These are phyloP conservation scores for Sugiyamaella valdiviana DNA, from an alignment of 805 yeast genomes.

Conservation along the genomic window DNA sequence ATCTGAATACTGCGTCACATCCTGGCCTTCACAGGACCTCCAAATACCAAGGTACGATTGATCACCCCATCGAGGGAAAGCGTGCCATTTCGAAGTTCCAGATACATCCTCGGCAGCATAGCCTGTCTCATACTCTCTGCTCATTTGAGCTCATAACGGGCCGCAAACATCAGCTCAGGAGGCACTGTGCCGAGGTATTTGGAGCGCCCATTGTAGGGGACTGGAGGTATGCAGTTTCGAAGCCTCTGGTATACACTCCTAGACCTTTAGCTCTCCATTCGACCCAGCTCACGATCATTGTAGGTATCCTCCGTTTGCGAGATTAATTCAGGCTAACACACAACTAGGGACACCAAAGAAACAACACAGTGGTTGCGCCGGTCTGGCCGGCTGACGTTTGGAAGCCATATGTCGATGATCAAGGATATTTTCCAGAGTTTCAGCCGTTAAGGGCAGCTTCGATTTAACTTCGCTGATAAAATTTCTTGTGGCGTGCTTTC, in stretches of 20 bases:
- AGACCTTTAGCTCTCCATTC: conserved; percentile 14
- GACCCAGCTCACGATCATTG: conserved; percentile 7
- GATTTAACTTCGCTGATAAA: not conserved
- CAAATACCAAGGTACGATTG: conserved; percentile 9
- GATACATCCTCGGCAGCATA: not conserved
- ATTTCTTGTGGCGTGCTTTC: conserved; percentile 24
- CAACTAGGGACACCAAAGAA: not conserved
- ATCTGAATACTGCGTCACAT: not conserved
- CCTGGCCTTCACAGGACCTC: conserved; percentile 1
- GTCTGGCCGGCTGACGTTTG: conserved; percentile 10
- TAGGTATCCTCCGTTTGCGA: not conserved
- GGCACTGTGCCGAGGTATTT: conserved; percentile 13
- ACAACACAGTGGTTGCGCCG: conserved; percentile 9
- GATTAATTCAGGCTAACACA: not conserved
- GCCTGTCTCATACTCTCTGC: conserved; percentile 8
- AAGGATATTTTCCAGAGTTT: conserved; percentile 3
- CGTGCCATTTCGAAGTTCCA: conserved; percentile 11
- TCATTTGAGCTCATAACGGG: conserved; percentile 17
- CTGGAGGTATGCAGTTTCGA: conserved; percentile 1
- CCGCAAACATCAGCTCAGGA: conserved; percentile 19
- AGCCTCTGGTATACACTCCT: not conserved
- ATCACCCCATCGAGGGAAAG: conserved; percentile 6
- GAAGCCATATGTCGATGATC: conserved; percentile 7
- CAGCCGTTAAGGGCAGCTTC: not conserved
- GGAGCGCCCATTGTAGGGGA: conserved; percentile 15